phyloP scores from a whole-genome alignment of 75 land plant genomes.

The Picea sitchensis region DNA sequence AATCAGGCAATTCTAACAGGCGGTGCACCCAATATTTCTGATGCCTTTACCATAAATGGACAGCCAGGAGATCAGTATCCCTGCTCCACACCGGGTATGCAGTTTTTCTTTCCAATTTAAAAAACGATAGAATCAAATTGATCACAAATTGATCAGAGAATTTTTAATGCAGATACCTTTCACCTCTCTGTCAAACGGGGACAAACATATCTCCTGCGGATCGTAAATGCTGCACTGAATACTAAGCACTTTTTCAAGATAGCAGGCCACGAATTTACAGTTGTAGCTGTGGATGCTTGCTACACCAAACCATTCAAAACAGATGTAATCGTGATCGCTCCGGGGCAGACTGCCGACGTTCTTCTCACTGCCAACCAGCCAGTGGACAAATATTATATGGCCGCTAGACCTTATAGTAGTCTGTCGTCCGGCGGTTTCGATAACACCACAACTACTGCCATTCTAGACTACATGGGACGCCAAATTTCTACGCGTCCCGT shows the following conservation, averaged over 20 bases:
- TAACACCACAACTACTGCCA: conserved; percentile 64
- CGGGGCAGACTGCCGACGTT: conserved; percentile 63
- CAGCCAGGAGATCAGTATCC: conserved; percentile 35
- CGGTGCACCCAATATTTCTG: conserved; percentile 24
- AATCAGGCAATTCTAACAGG: conserved; percentile 16
- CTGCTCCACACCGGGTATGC: conserved; percentile 16
- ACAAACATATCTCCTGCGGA: conserved; percentile 36
- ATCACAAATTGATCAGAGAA: no score
- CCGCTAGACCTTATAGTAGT: conserved; percentile 26
- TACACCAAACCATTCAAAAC: conserved; percentile 55
- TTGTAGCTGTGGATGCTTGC: conserved; percentile 54
- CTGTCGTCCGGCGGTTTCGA: conserved; percentile 24
- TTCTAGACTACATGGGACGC: conserved; percentile 33
- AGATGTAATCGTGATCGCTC: conserved; percentile 34
- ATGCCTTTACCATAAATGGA: conserved; percentile 45
- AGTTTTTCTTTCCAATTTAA: no score
- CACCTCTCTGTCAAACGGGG: conserved; percentile 32
- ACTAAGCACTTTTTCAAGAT: conserved; percentile 48
- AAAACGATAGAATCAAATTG: no score
- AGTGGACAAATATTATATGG: conserved; percentile 44
- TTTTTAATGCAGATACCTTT: conserved; percentile 29
- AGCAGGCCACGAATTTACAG: conserved; percentile 41
- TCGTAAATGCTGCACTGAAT: conserved; percentile 46
- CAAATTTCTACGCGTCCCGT: conserved; percentile 2
- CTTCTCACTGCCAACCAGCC: conserved; percentile 38